Percentiles rank a stretch among this genome's conserved stretches.
Evolutionary conservation across 768 basidiomycete species (phyloP).

Genomic region (Cyathus striatus): DNA sequence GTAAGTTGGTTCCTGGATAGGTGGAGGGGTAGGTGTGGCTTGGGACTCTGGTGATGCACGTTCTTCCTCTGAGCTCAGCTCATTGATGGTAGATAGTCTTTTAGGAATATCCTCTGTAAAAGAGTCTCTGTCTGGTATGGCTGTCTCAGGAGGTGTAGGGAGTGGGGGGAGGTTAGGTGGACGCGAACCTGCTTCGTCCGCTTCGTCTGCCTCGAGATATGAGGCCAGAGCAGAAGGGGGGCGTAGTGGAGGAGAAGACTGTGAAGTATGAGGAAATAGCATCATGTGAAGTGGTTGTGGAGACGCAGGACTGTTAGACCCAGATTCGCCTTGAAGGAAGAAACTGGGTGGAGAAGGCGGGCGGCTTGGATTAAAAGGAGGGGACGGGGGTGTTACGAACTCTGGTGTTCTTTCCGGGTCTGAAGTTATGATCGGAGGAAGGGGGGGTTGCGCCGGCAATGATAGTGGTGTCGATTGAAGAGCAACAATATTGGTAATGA

Average conservation of each 20-base stretch:
- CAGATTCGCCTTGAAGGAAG: conserved; percentile 28
- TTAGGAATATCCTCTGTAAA: conserved; percentile 6
- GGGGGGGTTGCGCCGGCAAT: too few relatives aligned
- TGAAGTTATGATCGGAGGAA: too few relatives aligned
- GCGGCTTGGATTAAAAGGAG: conserved; percentile 15
- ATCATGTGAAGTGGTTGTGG: conserved; percentile 24
- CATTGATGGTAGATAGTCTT: conserved; percentile 15
- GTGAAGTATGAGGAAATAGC: conserved; percentile 9
- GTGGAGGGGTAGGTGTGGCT: background rate
- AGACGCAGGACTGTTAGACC: conserved; percentile 15
- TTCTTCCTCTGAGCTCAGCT: background rate
- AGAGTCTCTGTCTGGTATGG: conserved; percentile 16
- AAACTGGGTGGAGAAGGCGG: conserved; percentile 35
- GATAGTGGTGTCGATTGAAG: conserved; percentile 1
- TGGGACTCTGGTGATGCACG: background rate
- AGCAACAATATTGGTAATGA: conserved; percentile 8
- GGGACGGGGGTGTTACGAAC: conserved; percentile 9
- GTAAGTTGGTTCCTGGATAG: background rate
- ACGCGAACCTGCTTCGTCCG: conserved; percentile 16
- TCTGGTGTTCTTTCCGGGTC: too few relatives aligned
- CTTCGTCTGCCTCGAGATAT: conserved; percentile 19
- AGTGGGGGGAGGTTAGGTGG: conserved; percentile 20
- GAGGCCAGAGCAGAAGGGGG: conserved; percentile 24
- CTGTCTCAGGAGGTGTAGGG: conserved; percentile 32
- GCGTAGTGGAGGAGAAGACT: conserved; percentile 17